Conservation (phyloP, 257 asterid species). For the Prunella vulgaris region DNA sequence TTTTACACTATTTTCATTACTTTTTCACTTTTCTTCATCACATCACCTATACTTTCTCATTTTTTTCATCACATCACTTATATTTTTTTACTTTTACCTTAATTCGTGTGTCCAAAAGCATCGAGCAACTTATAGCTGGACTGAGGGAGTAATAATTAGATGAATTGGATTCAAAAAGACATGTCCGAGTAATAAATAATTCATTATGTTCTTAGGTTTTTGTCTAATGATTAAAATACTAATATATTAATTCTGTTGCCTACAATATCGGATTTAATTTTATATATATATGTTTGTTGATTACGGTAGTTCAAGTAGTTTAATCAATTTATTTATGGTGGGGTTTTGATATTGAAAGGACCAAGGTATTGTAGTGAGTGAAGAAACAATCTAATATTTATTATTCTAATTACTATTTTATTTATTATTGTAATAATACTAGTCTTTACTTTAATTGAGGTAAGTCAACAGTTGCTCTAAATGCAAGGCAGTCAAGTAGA, state of each 20-base stretch:
- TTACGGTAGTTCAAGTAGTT: conserved; percentile 36
- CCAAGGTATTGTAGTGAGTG: conserved; percentile 44
- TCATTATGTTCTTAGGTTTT: conserved; percentile 12
- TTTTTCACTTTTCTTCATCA: no score
- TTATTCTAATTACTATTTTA: neutral
- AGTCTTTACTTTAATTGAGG: conserved; percentile 30
- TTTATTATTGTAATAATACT: conserved; percentile 11
- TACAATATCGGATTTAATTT: conserved; percentile 36
- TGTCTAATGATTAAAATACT: conserved; percentile 36
- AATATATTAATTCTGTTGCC: conserved; percentile 56
- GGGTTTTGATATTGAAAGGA: conserved; percentile 32
- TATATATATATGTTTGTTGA: conserved; percentile 20
- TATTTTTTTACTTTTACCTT: no score
- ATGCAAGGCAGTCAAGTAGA: conserved; percentile 36
- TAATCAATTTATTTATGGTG: conserved; percentile 19
- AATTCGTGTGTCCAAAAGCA: no score
- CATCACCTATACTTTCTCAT: no score
- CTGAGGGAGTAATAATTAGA: no score
- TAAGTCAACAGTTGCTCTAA: conserved; percentile 55
- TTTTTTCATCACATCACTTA: no score
- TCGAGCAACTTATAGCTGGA: no score
- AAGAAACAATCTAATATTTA: conserved; percentile 25
- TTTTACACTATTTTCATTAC: no score
- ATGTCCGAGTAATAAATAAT: conserved; percentile 14
- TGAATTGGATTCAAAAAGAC: no score